Base-by-base conservation (phyloP, 805 yeast genomes). In the Sporopachydermia quercuum region DNA sequence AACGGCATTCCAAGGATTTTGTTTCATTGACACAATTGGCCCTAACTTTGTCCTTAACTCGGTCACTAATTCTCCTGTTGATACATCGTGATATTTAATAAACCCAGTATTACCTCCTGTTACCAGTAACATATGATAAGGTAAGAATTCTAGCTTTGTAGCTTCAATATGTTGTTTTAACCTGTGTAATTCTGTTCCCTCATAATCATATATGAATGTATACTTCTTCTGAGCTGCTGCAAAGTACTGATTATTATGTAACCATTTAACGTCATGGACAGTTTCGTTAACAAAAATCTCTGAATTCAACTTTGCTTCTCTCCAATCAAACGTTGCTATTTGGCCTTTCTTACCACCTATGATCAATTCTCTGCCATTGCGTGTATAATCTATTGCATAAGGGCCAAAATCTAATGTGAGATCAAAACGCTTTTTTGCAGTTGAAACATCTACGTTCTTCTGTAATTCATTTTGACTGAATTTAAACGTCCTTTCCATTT, bases 221-320 rank as follows among this genome's bases (percentile, higher is more conserved):
- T 89, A 84, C 57, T 85, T 87, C 61, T 86, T 87, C 61, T 91
- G 99, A 2, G 99, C 97, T 14, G 78, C 95, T 0, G 99, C 99
- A 62, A 84, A 86, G 58, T 66, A 86, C 58, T 86, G 96, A 41
- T 47, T 43, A 53, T 80, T 86, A 52, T 89, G 96, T 45, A 91
- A 65, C 60, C 81, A 86, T 52, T 86, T 82, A 17, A 87, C 96
- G 2, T 87, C 91, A 52, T 83, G 73, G 6, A 87, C 84, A 0
- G 96, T 85, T 60, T 91, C 99, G 51, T 80, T 78, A 16, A 91
- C 63, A 52, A 83, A 74, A 40, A 91, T 57, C 57, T 91, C 99
- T 36, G 93, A 76, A 45, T 76, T 78, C 23, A 89, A 61, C 34
- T 64, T 66, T 11, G 97, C 97, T 34, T 76, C 73, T 54, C 93